Evolutionary conservation across 495 filamentous ascomycete species (phyloP), one percentile per base, ranked within the genome.

Genomic region (Penicillium riverlandense): DNA sequence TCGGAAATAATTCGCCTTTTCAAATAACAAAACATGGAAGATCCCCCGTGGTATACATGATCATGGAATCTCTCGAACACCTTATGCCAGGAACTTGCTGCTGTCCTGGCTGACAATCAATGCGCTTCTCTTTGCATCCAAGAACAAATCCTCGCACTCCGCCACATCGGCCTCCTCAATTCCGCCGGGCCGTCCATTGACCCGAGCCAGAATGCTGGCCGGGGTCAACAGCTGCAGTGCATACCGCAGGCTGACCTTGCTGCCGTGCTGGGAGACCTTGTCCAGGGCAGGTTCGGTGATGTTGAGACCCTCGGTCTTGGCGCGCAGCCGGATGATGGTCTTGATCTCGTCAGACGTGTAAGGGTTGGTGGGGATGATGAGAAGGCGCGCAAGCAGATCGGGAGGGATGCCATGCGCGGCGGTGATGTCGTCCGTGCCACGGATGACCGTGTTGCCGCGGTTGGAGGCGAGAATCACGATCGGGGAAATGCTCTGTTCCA

Each of bases 391-490:
- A 28, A 97, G 77, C 47, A 97, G 84, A 58, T 98, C 92, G 7
- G 91, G 80, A 0, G 92, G 92, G 44, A 98, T 80, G 48, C 92
- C 92, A 63, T 98, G 92, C 6, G 92, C 88, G 35, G 89, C 88
- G 11, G 83, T 73, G 45, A 90, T 72, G 48, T 88, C 85, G 57
- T 89, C 81, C 28, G 87, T 87, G 50, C 89, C 89, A 40, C 87
- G 85, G 56, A 96, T 92, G 35, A 87, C 83, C 44, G 84, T 85
- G 72, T 89, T 82, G 46, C 92, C 92, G 47, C 92, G 85, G 67
- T 98, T 98, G 32, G 90, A 96, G 48, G 92, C 92, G 28, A 98
- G 85, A 47, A 97, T 94, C 47, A 98, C 92, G 52, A 96, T 94
- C 12, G 92, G 92, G 7, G 91, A 88, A 57, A 98, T 92, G 50